These are phyloP conservation scores for Monilinia aucupariae DNA, from an alignment of 2,329 filamentous ascomycete genomes.

Conservation along the genomic window DNA sequence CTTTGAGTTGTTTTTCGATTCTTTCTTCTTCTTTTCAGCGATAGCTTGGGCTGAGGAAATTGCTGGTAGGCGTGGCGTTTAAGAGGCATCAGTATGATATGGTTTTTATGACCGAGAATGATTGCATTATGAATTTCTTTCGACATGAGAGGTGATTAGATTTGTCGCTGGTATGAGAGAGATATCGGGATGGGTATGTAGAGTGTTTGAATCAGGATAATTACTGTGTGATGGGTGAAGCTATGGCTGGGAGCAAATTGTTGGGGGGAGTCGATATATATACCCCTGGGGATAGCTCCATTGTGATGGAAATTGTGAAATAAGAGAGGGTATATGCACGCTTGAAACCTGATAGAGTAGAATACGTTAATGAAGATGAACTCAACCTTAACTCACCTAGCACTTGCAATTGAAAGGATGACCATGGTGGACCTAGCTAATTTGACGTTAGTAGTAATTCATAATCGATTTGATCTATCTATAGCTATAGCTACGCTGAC, in stretches of 20 bases:
- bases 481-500: no score
- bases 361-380: background rate
- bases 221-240: background rate
- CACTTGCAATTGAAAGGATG: background rate
- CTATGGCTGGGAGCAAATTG: background rate
- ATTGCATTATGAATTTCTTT: background rate
- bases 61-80: slow-evolving; percentile 8
- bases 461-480: no score
- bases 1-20: background rate
- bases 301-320: background rate
- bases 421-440: no score
- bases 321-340: background rate
- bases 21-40: background rate
- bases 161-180: background rate
- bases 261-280: background rate
- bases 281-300: background rate
- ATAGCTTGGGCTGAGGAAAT: background rate
- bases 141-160: background rate
- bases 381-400: background rate
- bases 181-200: background rate
- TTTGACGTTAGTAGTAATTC: no score
- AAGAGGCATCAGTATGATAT: background rate
- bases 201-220: background rate
- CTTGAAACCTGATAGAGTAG: slow-evolving; percentile 2
- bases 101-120: background rate